A percentile compares a stretch with the other conserved stretches of the same genome.
Evolutionary conservation across 2,329 filamentous ascomycete genomes (phyloP).

Genomic region (Sphaerulina populicola): DNA sequence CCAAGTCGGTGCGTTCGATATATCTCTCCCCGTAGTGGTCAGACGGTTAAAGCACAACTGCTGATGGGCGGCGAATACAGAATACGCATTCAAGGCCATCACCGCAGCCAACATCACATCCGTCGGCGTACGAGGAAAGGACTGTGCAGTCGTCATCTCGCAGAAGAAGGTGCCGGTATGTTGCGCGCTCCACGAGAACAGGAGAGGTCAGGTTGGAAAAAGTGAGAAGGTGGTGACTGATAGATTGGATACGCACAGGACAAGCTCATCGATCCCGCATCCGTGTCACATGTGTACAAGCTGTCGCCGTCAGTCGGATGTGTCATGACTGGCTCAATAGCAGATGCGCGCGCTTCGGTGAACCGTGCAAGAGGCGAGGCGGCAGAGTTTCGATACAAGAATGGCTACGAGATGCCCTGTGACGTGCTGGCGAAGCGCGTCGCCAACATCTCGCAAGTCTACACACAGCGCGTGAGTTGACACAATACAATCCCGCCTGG

Average conservation of each 20-base stretch:
- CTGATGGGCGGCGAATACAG: constrained; percentile 43
- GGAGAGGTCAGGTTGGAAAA: not conserved
- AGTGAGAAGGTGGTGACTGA: constrained; percentile 14
- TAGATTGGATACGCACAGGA: constrained; percentile 53
- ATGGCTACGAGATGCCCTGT: constrained; percentile 98
- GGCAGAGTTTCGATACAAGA: constrained; percentile 97
- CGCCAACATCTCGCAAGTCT: constrained; percentile 98
- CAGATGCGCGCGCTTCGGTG: constrained; percentile 87
- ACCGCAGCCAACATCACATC: constrained; percentile 99
- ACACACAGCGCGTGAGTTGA: constrained; percentile 76
- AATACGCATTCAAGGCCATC: constrained; percentile 99
- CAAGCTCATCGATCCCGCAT: constrained; percentile 96
- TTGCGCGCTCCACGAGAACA: constrained; percentile 16
- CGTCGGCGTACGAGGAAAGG: constrained; percentile 88
- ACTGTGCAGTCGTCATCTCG: constrained; percentile 92
- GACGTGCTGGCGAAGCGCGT: constrained; percentile 93
- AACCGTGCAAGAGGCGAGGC: constrained; percentile 91
- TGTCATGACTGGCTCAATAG: constrained; percentile 97
- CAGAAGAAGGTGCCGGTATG: constrained; percentile 99
- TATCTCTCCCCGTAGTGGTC: not conserved
- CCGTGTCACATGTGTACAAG: constrained; percentile 95
- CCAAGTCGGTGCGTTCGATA: constrained; percentile 79
- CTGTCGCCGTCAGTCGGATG: constrained; percentile 93
- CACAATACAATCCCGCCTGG: not conserved
- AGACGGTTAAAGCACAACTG: constrained; percentile 4